phyloP scores from a whole-genome alignment of 371 early-diverging fungal genomes.

The Mucor mucedo region DNA sequence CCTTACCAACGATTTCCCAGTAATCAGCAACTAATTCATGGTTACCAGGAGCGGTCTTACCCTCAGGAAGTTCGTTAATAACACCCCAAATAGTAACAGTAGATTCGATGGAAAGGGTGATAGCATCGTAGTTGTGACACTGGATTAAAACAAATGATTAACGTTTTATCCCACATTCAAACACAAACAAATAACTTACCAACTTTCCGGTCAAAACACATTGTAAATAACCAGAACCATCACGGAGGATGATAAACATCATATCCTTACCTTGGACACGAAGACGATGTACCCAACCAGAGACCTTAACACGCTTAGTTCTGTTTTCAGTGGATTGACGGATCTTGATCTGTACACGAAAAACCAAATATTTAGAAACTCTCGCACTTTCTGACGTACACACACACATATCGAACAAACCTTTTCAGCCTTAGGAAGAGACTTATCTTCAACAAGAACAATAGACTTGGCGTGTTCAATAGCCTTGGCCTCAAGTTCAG shows the following conservation, averaged over 20 bases:
- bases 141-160: constrained; percentile 24
- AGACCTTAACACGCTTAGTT: constrained; percentile 84
- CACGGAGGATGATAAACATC: constrained; percentile 93
- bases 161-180: background rate
- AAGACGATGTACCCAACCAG: constrained; percentile 96
- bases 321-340: constrained; percentile 70
- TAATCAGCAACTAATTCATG: constrained; percentile 96
- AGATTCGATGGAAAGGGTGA: constrained; percentile 92
- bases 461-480: constrained; percentile 88
- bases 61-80: constrained; percentile 88
- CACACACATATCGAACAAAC: constrained; percentile 34
- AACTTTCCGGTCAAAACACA: constrained; percentile 89
- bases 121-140: constrained; percentile 95
- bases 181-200: constrained; percentile 49
- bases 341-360: constrained; percentile 76
- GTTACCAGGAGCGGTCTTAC: constrained; percentile 95
- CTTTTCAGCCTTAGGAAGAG: constrained; percentile 78
- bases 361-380: background rate
- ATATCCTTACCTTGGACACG: constrained; percentile 97
- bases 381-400: background rate
- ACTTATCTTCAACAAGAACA: constrained; percentile 74
- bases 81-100: constrained; percentile 89
- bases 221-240: constrained; percentile 95
- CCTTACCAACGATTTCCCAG: constrained; percentile 93
- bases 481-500: constrained; percentile 75